phyloP scores from a whole-genome alignment of 371 early-diverging fungal genomes.

The Lichtheimia ornata region DNA sequence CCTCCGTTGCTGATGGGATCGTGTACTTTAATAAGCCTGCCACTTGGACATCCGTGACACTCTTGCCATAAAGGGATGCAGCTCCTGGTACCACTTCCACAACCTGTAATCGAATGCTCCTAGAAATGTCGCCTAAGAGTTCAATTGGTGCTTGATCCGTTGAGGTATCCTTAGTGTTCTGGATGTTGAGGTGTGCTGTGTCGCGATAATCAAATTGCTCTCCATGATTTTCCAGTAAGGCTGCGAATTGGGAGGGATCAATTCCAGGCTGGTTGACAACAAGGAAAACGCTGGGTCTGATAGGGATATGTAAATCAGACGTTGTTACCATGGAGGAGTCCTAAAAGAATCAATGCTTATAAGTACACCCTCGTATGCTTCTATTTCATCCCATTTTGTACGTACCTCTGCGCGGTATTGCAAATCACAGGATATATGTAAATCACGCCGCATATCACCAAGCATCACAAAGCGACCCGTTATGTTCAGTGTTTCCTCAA shows the following conservation, averaged over 20 bases:
- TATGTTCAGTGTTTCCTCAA: slow-evolving; percentile 30
- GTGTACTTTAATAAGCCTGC: slow-evolving; percentile 73
- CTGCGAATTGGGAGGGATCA: slow-evolving; percentile 58
- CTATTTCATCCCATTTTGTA: not conserved
- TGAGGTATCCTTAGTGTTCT: slow-evolving; percentile 16
- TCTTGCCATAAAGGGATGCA: slow-evolving; percentile 71
- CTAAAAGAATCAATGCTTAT: slow-evolving; percentile 19
- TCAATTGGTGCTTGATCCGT: slow-evolving; percentile 43
- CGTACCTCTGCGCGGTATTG: slow-evolving; percentile 45
- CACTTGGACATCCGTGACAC: slow-evolving; percentile 63
- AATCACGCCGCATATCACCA: slow-evolving; percentile 35
- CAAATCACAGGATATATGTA: slow-evolving; percentile 37
- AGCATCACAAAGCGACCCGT: slow-evolving; percentile 31
- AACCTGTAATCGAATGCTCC: slow-evolving; percentile 53
- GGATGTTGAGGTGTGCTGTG: slow-evolving; percentile 25
- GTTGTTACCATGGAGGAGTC: not conserved
- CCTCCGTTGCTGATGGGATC: slow-evolving; percentile 27
- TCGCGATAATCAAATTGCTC: slow-evolving; percentile 53
- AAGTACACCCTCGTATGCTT: slow-evolving; percentile 3
- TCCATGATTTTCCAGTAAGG: slow-evolving; percentile 53
- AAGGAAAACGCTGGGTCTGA: slow-evolving; percentile 58
- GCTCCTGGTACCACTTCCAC: slow-evolving; percentile 75
- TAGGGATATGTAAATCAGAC: slow-evolving; percentile 29
- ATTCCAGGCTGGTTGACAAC: slow-evolving; percentile 32
- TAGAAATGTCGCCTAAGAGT: slow-evolving; percentile 52